phyloP scores from a whole-genome alignment of 1,139 yeast species.

The Blastobotrys petasosporus region DNA sequence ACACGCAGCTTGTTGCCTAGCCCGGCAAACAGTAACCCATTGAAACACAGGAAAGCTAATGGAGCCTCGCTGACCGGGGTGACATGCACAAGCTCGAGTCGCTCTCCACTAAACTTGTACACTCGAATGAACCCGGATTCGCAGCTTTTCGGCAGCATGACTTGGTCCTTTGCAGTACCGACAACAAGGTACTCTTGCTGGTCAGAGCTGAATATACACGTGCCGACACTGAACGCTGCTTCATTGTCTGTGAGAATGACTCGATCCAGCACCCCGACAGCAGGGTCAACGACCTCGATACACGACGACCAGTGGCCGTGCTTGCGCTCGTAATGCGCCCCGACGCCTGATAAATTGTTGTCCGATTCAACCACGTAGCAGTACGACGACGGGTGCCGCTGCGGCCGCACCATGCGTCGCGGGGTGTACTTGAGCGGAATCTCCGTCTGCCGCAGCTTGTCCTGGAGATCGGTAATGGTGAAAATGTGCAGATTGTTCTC shows the following conservation, averaged over 20 bases:
- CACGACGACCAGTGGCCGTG: slow-evolving; percentile 45
- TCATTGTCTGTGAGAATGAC: slow-evolving; percentile 42
- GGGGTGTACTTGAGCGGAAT: slow-evolving; percentile 51
- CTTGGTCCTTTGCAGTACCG: slow-evolving; percentile 41
- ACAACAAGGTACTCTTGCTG: slow-evolving; percentile 42
- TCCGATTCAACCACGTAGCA: slow-evolving; percentile 47
- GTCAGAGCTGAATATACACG: slow-evolving; percentile 36
- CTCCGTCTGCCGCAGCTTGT: slow-evolving; percentile 43
- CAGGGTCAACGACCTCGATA: slow-evolving; percentile 46
- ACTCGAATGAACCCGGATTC: slow-evolving; percentile 39
- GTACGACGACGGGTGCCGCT: slow-evolving; percentile 16
- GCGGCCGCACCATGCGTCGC: slow-evolving; percentile 37
- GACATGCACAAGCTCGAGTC: slow-evolving; percentile 50
- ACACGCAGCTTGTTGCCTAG: slow-evolving; percentile 48
- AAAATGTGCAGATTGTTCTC: slow-evolving; percentile 52
- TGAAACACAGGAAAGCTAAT: slow-evolving; percentile 48
- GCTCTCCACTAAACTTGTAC: slow-evolving; percentile 39
- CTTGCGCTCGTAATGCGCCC: slow-evolving; percentile 5
- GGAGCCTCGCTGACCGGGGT: slow-evolving; percentile 53
- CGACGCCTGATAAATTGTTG: slow-evolving; percentile 26
- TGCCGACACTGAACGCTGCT: slow-evolving; percentile 37
- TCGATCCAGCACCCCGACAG: slow-evolving; percentile 36
- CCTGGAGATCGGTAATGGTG: slow-evolving; percentile 48
- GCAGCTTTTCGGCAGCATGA: slow-evolving; percentile 36
- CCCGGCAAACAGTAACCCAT: slow-evolving; percentile 60